Conservation (phyloP, 805 yeast species). For the Huiozyma sinensis region DNA sequence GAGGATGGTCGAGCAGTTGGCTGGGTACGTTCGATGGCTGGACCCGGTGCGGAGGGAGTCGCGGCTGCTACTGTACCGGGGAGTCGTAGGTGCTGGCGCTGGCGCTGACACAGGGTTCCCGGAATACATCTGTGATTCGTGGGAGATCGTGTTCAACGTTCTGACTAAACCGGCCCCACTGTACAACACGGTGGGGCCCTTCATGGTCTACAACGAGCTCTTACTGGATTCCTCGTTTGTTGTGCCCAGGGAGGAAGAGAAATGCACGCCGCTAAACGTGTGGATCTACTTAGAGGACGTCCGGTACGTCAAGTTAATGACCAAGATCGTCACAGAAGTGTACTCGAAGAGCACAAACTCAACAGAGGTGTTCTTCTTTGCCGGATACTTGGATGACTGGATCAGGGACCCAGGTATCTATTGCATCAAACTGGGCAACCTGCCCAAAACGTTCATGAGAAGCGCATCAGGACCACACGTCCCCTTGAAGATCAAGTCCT, state of each 20-base stretch:
- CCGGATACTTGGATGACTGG: conserved; percentile 11
- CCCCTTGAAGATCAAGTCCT: conserved; percentile 15
- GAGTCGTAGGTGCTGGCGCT: background rate
- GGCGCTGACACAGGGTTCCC: background rate
- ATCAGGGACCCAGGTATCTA: conserved; percentile 14
- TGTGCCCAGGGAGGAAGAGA: background rate
- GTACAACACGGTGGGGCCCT: background rate
- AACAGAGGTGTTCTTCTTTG: conserved; percentile 8
- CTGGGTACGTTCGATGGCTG: conserved; percentile 6
- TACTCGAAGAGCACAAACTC: conserved; percentile 6
- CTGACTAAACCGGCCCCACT: conserved; percentile 3
- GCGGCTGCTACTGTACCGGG: background rate
- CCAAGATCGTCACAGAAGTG: conserved; percentile 10
- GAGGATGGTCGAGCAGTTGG: conserved; percentile 1
- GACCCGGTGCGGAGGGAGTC: conserved; percentile 7
- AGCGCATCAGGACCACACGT: conserved; percentile 9
- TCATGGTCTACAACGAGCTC: background rate
- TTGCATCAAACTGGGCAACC: conserved; percentile 13
- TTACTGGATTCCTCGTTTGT: background rate
- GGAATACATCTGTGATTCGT: conserved; percentile 14
- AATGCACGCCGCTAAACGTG: conserved; percentile 9
- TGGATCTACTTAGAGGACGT: conserved; percentile 13
- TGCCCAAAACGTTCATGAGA: conserved; percentile 5
- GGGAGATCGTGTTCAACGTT: conserved; percentile 13
- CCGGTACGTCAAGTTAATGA: conserved; percentile 6